These are phyloP conservation scores for Xylaria castorea DNA, from an alignment of 495 filamentous ascomycete genomes.

Conservation along the genomic window DNA sequence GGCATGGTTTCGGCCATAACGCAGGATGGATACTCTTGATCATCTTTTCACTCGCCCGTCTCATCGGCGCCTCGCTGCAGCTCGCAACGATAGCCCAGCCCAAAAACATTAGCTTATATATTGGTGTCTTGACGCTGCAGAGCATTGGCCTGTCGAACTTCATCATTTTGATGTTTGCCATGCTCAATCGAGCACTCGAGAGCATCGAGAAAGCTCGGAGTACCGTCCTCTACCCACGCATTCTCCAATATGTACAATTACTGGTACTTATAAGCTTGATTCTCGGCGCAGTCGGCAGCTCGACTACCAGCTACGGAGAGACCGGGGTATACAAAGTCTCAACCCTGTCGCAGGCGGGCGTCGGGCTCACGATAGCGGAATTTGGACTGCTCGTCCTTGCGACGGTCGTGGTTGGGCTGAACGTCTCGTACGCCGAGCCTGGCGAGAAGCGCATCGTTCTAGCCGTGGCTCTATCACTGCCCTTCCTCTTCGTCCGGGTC, in stretches of 20 bases:
- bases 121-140: conserved; percentile 40
- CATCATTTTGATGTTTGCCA: conserved; percentile 39
- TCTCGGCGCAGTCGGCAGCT: conserved; percentile 43
- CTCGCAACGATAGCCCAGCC: conserved; percentile 46
- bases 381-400: conserved; percentile 37
- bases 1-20: conserved; percentile 44
- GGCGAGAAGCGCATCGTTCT: conserved; percentile 47
- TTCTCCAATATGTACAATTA: conserved; percentile 37
- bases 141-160: conserved; percentile 44
- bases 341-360: conserved; percentile 35
- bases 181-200: conserved; percentile 40
- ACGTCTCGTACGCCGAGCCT: conserved; percentile 33
- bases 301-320: conserved; percentile 19
- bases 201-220: conserved; percentile 29
- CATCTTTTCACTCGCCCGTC: conserved; percentile 44
- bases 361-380: conserved; percentile 40
- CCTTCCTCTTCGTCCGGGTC: conserved; percentile 49
- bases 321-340: conserved; percentile 35
- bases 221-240: conserved; percentile 32
- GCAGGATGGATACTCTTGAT: conserved; percentile 45
- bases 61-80: conserved; percentile 42
- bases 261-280: conserved; percentile 40
- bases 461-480: conserved; percentile 41
- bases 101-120: conserved; percentile 35
- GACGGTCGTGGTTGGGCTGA: conserved; percentile 32